A percentile compares a stretch with the other conserved stretches of the same genome.
phyloP scores from a whole-genome alignment of 805 yeast species.

The Candida insectalens region DNA sequence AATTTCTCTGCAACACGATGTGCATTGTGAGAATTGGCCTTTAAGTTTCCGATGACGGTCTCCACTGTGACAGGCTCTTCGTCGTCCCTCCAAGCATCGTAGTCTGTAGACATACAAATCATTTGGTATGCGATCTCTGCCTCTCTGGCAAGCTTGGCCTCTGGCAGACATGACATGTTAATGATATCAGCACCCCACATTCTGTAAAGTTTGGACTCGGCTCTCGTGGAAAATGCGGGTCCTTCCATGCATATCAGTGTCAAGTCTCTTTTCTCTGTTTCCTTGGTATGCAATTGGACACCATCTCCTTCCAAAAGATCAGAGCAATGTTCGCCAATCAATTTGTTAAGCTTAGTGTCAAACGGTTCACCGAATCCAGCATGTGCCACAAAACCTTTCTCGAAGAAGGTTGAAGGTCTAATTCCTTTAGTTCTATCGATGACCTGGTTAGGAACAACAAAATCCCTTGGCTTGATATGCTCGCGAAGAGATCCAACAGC shows the following conservation, averaged over 20 bases:
- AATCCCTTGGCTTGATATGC: slow-evolving; percentile 88
- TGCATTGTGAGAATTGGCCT: slow-evolving; percentile 83
- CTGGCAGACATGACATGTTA: slow-evolving; percentile 97
- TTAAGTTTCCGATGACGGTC: slow-evolving; percentile 83
- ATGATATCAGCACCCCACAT: slow-evolving; percentile 91
- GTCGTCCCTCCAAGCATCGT: slow-evolving; percentile 95
- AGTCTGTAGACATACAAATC: slow-evolving; percentile 98
- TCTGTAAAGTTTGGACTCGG: slow-evolving; percentile 82
- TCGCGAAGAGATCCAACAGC: slow-evolving; percentile 94
- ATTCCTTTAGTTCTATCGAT: slow-evolving; percentile 97
- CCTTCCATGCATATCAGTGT: slow-evolving; percentile 98
- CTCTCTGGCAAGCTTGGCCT: slow-evolving; percentile 92
- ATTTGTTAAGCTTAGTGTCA: slow-evolving; percentile 59
- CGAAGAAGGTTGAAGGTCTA: slow-evolving; percentile 83
- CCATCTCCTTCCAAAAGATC: slow-evolving; percentile 49
- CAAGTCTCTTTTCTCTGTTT: slow-evolving; percentile 56
- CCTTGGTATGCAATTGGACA: slow-evolving; percentile 55
- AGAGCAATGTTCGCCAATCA: slow-evolving; percentile 46
- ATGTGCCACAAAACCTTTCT: slow-evolving; percentile 90
- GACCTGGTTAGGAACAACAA: slow-evolving; percentile 92
- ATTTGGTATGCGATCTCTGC: slow-evolving; percentile 96
- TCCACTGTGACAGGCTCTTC: slow-evolving; percentile 98
- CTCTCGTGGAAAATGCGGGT: slow-evolving; percentile 94
- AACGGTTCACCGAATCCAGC: slow-evolving; percentile 98
- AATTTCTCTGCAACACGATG: slow-evolving; percentile 62